phyloP scores from a whole-genome alignment of 176 grass and related monocot species.

The Avena eriantha region DNA sequence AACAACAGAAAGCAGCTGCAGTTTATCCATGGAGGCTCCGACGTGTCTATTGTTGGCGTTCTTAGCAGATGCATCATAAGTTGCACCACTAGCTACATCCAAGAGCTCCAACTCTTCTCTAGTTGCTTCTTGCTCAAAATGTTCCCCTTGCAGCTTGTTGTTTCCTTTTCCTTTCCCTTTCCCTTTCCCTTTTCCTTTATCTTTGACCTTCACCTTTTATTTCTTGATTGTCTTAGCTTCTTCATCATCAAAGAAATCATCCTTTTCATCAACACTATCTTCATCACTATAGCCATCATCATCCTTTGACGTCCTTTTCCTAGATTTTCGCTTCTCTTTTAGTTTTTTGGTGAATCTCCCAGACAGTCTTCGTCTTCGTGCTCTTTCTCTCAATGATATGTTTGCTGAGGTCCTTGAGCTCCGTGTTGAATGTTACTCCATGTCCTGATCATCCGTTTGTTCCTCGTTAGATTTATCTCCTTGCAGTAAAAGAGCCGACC shows the following conservation, averaged over 20 bases:
- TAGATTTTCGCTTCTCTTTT: conserved; percentile 80
- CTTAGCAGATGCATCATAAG: conserved; percentile 26
- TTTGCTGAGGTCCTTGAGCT: conserved; percentile 84
- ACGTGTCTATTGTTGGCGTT: background rate
- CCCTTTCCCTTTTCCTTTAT: conserved; percentile 42
- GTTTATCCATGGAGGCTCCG: conserved; percentile 39
- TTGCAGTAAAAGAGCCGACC: conserved; percentile 55
- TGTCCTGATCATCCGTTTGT: conserved; percentile 56
- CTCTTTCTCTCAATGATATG: conserved; percentile 71
- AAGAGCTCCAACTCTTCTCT: conserved; percentile 86
- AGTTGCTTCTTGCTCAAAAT: conserved; percentile 70
- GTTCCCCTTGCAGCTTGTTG: conserved; percentile 36
- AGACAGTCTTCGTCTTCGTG: conserved; percentile 70
- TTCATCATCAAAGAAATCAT: conserved; percentile 64
- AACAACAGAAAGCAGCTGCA: conserved; percentile 52
- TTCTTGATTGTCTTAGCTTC: conserved; percentile 58
- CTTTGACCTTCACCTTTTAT: conserved; percentile 49
- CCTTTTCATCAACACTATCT: conserved; percentile 28
- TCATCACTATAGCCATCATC: conserved; percentile 46
- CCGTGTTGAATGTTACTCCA: conserved; percentile 91
- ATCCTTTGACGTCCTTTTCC: conserved; percentile 50
- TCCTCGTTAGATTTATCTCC: conserved; percentile 69
- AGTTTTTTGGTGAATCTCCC: conserved; percentile 82
- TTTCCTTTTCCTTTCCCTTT: background rate
- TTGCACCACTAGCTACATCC: conserved; percentile 58